Evolutionary conservation across 225 moss, liverwort and hornwort species (phyloP).

Genomic region (Antitrichia curtipendula): DNA sequence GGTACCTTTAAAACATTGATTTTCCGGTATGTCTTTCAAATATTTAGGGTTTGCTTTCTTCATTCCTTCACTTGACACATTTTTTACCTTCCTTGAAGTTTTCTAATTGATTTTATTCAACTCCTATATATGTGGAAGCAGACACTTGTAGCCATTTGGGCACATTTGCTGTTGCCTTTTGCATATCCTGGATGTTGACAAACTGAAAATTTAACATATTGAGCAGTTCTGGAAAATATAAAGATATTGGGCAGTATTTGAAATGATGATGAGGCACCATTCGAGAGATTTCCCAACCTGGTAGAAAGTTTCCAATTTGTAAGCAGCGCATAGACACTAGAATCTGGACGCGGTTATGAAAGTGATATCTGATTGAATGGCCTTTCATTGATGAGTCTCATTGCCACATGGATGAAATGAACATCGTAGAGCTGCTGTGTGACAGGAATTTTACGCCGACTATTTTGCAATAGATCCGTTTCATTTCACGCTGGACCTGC

Average conservation of each 20-base stretch:
- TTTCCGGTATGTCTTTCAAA: not conserved
- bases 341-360: not conserved
- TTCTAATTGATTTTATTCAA: not conserved
- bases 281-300: not conserved
- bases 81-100: not conserved
- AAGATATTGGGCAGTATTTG: not conserved
- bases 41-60: not conserved
- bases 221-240: not conserved
- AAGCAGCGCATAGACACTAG: not conserved
- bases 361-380: not conserved
- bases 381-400: not conserved
- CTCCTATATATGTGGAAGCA: not conserved
- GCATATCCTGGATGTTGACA: not conserved
- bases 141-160: not conserved
- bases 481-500: constrained; percentile 91
- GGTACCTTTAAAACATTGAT: not conserved
- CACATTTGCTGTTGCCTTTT: not conserved
- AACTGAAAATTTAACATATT: not conserved
- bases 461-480: constrained; percentile 92
- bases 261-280: not conserved
- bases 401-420: not conserved
- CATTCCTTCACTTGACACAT: not conserved
- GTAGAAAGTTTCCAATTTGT: not conserved
- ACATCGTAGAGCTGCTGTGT: not conserved
- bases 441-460: constrained; percentile 95